Evolutionary conservation across 306 rosid species (phyloP).

Genomic region (Parietaria judaica): DNA sequence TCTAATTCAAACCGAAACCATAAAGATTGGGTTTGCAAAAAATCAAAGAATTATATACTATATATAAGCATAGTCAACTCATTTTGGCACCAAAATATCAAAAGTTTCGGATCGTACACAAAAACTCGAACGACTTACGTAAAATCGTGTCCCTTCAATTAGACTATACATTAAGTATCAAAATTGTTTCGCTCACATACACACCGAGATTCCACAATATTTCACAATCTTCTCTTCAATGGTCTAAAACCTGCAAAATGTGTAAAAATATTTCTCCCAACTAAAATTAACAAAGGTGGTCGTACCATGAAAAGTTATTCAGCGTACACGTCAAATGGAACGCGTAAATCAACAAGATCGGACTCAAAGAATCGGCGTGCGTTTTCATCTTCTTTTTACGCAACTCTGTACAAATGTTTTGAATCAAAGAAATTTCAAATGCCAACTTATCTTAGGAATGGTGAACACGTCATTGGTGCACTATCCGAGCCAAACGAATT

Average conservation of each 20-base stretch:
- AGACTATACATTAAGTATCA: not conserved
- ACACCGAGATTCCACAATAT: slow-evolving; percentile 10
- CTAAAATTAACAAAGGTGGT: slow-evolving; percentile 10
- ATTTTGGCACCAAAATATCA: no score
- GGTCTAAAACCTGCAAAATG: not conserved
- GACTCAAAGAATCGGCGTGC: not conserved
- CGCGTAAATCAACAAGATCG: not conserved
- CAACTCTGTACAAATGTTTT: not conserved
- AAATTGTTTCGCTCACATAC: not conserved
- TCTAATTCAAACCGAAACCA: no score
- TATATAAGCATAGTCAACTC: no score
- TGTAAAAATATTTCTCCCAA: slow-evolving; percentile 12
- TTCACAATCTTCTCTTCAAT: slow-evolving; percentile 4
- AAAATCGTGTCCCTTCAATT: not conserved
- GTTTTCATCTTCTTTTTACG: not conserved
- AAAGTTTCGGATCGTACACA: no score
- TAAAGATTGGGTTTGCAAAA: no score
- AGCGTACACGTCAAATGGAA: not conserved
- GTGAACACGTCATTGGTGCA: slow-evolving; percentile 21
- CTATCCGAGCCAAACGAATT: slow-evolving; percentile 29
- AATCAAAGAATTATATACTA: no score
- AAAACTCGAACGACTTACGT: not conserved
- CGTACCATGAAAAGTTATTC: not conserved
- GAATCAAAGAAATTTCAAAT: slow-evolving; percentile 1
- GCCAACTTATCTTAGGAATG: not conserved